Base-by-base conservation (phyloP, 371 early-diverging fungal genomes). In the Quaeritorhiza haematococci region DNA sequence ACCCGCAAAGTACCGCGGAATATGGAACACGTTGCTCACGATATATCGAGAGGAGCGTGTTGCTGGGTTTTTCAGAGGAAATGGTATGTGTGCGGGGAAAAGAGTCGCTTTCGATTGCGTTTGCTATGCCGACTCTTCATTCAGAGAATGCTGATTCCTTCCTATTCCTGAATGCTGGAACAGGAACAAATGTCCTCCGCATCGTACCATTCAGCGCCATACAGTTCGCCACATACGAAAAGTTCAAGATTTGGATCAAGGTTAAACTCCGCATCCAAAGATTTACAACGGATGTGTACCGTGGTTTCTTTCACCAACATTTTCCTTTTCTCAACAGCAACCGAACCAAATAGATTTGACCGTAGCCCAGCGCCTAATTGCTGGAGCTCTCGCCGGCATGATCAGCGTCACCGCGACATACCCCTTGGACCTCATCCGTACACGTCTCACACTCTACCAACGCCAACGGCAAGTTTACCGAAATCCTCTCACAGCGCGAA, bases 361-460 rank as follows among this genome's bases (percentile, higher is more conserved):
- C 56, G 87, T 90, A 21, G 74, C 79, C 21, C 72, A 87, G 51
- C 76, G 89, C 29, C 71, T 91, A 49, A 62, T 81, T 2, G 88
- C 93, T 6, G 92, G 93, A 48, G 93, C 89, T 0, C 67, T 89
- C 23, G 90, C 93, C 10, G 94, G 94, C 28, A 74, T 89, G 38
- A 84, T 87, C 6, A 87, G 90, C 4, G 90, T 90, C 2, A 79
- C 84, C 4, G 88, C 83, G 47, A 93, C 93, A 0, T 93, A 92
- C 59, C 94, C 94, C 15, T 69, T 93, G 29, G 94, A 93, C 60
- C 84, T 93, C 58, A 84, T 91, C 21, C 85, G 92, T 21, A 93
- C 94, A 3, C 80, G 94, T 33, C 75, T 93, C 23, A 82, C 85
- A 24, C 83, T 92, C 52, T 53, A 58, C 27, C 85, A 87, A 59